phyloP scores from a whole-genome alignment of 179 eudicot species.

The Patellifolia procumbens region DNA sequence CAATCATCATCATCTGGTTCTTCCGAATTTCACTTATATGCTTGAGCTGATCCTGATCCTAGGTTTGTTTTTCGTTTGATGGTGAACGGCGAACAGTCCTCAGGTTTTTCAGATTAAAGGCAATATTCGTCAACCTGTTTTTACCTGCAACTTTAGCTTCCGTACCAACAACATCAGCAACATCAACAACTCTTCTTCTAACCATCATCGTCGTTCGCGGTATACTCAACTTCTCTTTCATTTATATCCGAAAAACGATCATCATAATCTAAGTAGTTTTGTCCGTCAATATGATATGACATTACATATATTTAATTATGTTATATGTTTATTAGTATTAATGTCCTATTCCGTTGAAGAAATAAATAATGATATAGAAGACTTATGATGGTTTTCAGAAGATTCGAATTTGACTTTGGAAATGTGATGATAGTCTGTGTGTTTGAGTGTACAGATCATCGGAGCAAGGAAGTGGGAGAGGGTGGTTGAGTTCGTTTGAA shows the following conservation, averaged over 20 bases:
- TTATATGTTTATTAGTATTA: too few species aligned
- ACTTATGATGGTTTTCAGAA: too few species aligned
- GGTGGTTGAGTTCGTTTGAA: conserved; percentile 74
- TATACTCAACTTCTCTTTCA: conserved; percentile 17
- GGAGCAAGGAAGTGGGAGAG: conserved; percentile 52
- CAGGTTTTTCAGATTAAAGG: conserved; percentile 73
- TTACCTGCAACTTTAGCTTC: conserved; percentile 75
- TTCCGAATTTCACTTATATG: conserved; percentile 57
- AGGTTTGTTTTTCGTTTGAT: conserved; percentile 81
- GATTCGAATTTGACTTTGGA: too few species aligned
- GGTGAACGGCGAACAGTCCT: conserved; percentile 84
- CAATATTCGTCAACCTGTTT: conserved; percentile 65
- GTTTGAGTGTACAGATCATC: conserved; percentile 61
- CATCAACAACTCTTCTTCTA: too few species aligned
- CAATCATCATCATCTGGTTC: conserved; percentile 5
- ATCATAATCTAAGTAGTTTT: too few species aligned
- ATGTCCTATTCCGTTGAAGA: too few species aligned
- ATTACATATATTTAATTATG: too few species aligned
- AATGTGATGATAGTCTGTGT: too few species aligned
- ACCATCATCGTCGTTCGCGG: conserved; percentile 61
- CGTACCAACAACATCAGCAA: conserved; percentile 35
- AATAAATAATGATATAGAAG: too few species aligned
- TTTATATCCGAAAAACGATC: background rate
- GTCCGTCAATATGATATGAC: too few species aligned
- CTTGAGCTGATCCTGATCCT: conserved; percentile 76